phyloP scores from a whole-genome alignment of 2,329 filamentous ascomycete species.

The Microascus cirrosus region DNA sequence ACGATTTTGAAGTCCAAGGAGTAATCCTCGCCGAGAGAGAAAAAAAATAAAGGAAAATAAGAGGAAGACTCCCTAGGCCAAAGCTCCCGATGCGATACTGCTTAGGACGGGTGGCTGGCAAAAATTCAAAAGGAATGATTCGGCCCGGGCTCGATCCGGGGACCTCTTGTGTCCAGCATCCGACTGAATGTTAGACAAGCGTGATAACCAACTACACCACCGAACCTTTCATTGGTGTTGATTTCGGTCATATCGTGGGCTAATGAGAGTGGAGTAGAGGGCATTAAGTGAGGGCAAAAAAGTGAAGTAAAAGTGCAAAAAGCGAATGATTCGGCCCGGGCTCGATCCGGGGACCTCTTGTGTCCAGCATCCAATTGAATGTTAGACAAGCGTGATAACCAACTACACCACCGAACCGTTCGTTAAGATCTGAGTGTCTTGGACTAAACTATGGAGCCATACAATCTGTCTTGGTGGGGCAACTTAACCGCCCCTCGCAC shows the following conservation, averaged over 20 bases:
- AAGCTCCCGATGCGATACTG: no score
- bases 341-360: conserved; percentile 6
- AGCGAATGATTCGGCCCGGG: conserved; percentile 3
- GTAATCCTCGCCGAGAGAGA: no score
- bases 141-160: no score
- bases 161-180: no score
- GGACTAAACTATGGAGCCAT: not conserved
- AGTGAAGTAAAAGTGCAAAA: not conserved
- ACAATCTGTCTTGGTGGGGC: not conserved
- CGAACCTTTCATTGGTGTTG: not conserved
- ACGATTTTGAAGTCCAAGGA: no score
- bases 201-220: conserved; percentile 6
- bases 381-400: conserved; percentile 7
- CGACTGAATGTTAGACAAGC: conserved; percentile 5
- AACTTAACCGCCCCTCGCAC: no score
- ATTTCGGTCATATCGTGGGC: not conserved
- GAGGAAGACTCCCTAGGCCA: no score
- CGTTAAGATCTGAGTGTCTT: not conserved
- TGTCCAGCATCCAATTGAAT: conserved; percentile 3
- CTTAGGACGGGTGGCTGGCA: no score
- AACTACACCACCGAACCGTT: conserved; percentile 6
- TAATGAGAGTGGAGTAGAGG: not conserved
- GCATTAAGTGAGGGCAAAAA: not conserved
- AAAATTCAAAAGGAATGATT: no score
- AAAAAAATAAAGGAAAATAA: no score